Evolutionary conservation across 148 eudicot genomes (phyloP), one percentile per base, ranked within the genome.

Genomic region (Cornus suecica): DNA sequence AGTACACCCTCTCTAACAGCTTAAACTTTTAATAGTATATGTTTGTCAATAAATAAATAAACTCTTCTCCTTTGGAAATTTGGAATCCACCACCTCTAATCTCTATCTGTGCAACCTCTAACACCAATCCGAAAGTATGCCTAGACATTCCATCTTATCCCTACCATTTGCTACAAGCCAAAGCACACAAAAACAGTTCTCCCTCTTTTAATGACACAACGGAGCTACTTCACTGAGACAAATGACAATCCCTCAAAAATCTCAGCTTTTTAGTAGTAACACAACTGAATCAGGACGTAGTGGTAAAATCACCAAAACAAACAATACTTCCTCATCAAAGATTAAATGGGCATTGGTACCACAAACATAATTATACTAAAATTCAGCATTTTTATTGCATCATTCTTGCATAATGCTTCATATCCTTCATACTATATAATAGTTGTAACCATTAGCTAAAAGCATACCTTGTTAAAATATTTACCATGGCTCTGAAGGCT

Each of bases 401-500:
- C 23, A 18, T 70, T 51, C n/a, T 23, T 27, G 6, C 61, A 70
- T 45, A 45, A 45, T 27, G 61, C 48, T 48, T 51, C 61, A 42
- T 24, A 11, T 5, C 72, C 45, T 24, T 48, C 25, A 48, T 0
- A 42, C 56, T 41, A 48, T 3, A 48, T 18, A 67, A 63, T 14
- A 10, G 28, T 16, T 9, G n/a, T 24, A 11, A 77, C 13, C 70
- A 45, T 63, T 42, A 61, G 27, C 34, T 8, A 74, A 69, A 76
- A 64, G 48, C 89, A 80, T 87, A 96, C 99, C 99, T 81, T 64
- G 99, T 96, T 79, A 96, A 84, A 74, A 96, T 96, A 71, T 96
- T 96, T 77, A 96, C 99, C 99, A 96, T 96, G 52, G 99, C 98
- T 87, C 99, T 88, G 81, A 96, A 96, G 65, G 99, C 99, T 81